These are phyloP conservation scores for Microbotryomycetes sp. DNA, from an alignment of 1,284 basidiomycete species.

Conservation along the genomic window DNA sequence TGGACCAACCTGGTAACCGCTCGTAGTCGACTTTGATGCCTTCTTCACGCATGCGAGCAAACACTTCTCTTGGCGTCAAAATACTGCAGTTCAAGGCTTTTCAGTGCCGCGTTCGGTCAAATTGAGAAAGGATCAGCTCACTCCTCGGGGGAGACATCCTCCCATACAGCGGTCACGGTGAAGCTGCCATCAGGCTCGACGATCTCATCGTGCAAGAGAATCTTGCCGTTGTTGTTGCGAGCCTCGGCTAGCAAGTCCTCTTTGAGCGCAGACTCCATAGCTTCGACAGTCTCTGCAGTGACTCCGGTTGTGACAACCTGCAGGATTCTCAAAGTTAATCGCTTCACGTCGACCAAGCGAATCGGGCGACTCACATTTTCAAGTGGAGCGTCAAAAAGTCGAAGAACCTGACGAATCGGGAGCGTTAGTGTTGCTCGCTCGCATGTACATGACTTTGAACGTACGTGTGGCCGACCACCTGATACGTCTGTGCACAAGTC, in stretches of 20 bases:
- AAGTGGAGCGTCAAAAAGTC: conserved; percentile 79
- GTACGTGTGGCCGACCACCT: conserved; percentile 74
- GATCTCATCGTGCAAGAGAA: conserved; percentile 86
- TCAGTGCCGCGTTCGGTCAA: conserved; percentile 54
- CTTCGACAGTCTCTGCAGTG: conserved; percentile 82
- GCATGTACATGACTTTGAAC: neutral
- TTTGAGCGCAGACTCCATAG: conserved; percentile 87
- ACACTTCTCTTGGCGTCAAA: conserved; percentile 86
- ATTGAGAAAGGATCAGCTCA: conserved; percentile 1
- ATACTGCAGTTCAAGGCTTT: conserved; percentile 56
- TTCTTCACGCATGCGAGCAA: conserved; percentile 62
- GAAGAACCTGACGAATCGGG: conserved; percentile 52
- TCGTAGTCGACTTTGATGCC: conserved; percentile 86
- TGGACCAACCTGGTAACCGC: conserved; percentile 58
- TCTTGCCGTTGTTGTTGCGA: conserved; percentile 62
- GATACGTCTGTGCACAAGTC: neutral
- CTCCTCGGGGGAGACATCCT: conserved; percentile 30
- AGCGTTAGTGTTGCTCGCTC: neutral
- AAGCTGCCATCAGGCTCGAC: conserved; percentile 88
- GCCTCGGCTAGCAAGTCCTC: conserved; percentile 80
- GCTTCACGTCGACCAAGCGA: conserved; percentile 42
- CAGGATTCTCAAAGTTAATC: neutral
- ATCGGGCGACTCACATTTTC: conserved; percentile 65
- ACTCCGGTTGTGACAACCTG: conserved; percentile 78
- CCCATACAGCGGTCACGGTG: conserved; percentile 44